A percentile compares a stretch with the other conserved stretches of the same genome.
phyloP scores from a whole-genome alignment of 306 rosid species.

The Glycine soja region DNA sequence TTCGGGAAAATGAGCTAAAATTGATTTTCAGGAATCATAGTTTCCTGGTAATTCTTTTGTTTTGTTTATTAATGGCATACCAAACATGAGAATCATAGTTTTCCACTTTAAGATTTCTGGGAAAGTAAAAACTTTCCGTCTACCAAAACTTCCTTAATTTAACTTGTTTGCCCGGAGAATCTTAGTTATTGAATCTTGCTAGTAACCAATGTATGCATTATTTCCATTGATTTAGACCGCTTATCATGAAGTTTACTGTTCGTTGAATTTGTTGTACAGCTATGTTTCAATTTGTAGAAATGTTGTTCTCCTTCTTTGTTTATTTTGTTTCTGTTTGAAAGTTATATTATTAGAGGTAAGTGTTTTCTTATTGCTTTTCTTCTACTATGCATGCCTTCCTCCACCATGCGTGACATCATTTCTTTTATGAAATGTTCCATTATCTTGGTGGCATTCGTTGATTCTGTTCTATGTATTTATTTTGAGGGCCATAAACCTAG shows the following conservation, averaged over 20 bases:
- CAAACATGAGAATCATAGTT: too few relatives aligned
- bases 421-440: conserved; percentile 6
- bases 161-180: too few relatives aligned
- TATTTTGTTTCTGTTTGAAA: not conserved
- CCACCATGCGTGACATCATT: not conserved
- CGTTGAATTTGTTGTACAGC: not conserved
- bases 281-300: not conserved
- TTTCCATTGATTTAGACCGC: too few relatives aligned
- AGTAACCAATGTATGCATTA: too few relatives aligned
- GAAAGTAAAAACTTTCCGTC: too few relatives aligned
- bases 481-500: not conserved
- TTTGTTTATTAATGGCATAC: too few relatives aligned
- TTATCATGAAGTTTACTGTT: not conserved
- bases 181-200: too few relatives aligned
- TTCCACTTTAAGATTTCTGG: too few relatives aligned
- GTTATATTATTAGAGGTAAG: conserved; percentile 1
- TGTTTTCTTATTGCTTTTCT: conserved; percentile 43
- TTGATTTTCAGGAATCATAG: too few relatives aligned
- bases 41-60: too few relatives aligned
- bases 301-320: not conserved
- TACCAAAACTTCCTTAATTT: too few relatives aligned
- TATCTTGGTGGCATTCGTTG: not conserved
- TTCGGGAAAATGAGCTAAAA: too few relatives aligned
- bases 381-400: conserved; percentile 5
- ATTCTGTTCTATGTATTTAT: not conserved